These are phyloP conservation scores for Roridomyces roridus DNA, from an alignment of 768 basidiomycete genomes.

Conservation along the genomic window DNA sequence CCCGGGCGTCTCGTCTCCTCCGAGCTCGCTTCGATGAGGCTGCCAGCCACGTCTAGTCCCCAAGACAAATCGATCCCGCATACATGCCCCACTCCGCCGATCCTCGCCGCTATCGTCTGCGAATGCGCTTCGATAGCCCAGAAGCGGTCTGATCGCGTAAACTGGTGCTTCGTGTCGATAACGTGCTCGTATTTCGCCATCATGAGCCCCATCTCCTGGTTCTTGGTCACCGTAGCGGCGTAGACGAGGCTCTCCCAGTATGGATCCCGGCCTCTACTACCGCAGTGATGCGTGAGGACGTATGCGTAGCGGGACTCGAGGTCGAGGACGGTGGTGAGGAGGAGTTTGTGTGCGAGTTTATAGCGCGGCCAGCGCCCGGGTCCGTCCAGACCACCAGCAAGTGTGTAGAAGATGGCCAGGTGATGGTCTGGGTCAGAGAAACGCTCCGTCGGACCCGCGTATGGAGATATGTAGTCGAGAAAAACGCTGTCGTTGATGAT, in stretches of 20 bases:
- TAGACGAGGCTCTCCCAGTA: neutral
- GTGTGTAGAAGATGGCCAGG: neutral
- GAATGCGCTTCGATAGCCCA: neutral
- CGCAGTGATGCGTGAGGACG: neutral
- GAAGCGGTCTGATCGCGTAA: neutral
- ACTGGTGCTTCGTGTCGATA: neutral
- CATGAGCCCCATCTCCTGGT: neutral
- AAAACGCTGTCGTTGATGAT: neutral
- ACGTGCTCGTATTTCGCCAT: neutral
- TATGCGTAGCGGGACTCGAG: neutral
- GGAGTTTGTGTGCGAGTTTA: neutral
- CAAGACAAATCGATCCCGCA: neutral
- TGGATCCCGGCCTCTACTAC: neutral
- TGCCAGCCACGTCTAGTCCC: neutral
- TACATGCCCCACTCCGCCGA: neutral
- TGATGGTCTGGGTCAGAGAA: neutral
- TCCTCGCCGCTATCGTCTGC: neutral
- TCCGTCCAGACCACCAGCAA: neutral
- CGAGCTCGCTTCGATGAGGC: too few species aligned
- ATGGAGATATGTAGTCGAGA: neutral
- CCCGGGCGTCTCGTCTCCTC: too few species aligned
- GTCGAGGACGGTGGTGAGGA: slow-evolving; percentile 10
- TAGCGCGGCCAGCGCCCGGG: too few species aligned
- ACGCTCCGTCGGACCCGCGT: neutral
- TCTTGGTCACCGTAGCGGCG: neutral